Conservation (phyloP, 352 stramenopile species). For the Globisporangium heterothallicum region DNA sequence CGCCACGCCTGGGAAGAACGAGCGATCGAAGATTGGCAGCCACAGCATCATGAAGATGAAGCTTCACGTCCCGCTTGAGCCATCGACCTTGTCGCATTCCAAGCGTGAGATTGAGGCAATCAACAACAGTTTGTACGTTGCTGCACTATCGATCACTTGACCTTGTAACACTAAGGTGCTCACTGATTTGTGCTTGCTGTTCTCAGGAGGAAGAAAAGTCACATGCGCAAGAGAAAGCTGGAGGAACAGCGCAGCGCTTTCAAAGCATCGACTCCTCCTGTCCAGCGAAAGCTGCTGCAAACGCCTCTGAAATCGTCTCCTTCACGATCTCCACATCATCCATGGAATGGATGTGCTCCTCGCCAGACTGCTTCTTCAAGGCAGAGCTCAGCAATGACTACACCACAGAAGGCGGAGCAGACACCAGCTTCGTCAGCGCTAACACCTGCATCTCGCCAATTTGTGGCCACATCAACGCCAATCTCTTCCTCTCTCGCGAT, state of each 20-base stretch:
- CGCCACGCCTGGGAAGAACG: conserved; percentile 52
- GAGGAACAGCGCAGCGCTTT: conserved; percentile 26
- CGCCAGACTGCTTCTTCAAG: not conserved
- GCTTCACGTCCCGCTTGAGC: conserved; percentile 56
- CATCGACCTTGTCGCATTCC: conserved; percentile 32
- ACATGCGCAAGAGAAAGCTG: conserved; percentile 50
- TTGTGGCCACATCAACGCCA: conserved; percentile 19
- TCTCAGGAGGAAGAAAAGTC: conserved; percentile 49
- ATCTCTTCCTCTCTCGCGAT: conserved; percentile 6
- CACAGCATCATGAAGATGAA: conserved; percentile 75
- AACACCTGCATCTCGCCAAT: not conserved
- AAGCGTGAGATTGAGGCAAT: conserved; percentile 75
- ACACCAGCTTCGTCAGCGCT: not conserved
- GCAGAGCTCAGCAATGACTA: conserved; percentile 1
- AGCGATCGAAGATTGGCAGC: conserved; percentile 53
- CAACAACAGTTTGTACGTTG: conserved; percentile 73
- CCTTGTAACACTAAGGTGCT: not conserved
- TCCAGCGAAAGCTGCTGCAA: conserved; percentile 72
- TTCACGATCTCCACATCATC: conserved; percentile 30
- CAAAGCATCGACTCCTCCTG: conserved; percentile 23
- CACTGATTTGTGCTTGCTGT: not conserved
- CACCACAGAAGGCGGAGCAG: conserved; percentile 10
- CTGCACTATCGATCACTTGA: not conserved
- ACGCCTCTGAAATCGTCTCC: conserved; percentile 50
- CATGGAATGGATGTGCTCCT: conserved; percentile 34